Percentiles rank a stretch among this genome's conserved stretches.
Evolutionary conservation across 208 protist genomes (phyloP).

Genomic region (Naegleria gruberi): DNA sequence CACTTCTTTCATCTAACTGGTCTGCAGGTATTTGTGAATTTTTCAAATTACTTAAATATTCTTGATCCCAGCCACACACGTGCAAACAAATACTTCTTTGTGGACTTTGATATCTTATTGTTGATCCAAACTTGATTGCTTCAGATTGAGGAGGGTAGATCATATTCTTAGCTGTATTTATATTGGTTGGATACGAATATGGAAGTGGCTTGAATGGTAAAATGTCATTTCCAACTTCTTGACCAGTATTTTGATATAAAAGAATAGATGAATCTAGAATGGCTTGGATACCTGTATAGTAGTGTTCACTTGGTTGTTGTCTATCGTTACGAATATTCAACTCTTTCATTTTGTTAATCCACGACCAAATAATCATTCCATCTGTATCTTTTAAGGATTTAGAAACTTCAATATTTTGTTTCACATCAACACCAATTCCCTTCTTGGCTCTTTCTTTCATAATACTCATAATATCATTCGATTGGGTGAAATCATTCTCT

Average conservation of each 20-base stretch:
- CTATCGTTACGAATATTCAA: neutral
- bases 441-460: slow-evolving; percentile 10
- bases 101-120: neutral
- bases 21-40: neutral
- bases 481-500: neutral
- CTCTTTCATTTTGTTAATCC: neutral
- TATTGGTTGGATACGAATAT: neutral
- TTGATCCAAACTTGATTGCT: neutral
- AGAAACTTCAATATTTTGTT: neutral
- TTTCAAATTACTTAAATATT: neutral
- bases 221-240: neutral
- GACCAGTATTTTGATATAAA: neutral
- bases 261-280: neutral
- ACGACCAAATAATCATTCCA: neutral
- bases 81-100: neutral
- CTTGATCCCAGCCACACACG: neutral
- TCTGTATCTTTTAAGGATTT: neutral
- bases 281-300: neutral
- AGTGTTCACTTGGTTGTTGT: neutral
- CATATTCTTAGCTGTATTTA: neutral
- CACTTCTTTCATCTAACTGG: neutral
- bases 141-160: neutral
- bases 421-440: neutral
- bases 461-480: neutral
- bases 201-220: neutral